Conservation (phyloP, 2,329 filamentous ascomycete genomes). For the Sporothrix humicola region DNA sequence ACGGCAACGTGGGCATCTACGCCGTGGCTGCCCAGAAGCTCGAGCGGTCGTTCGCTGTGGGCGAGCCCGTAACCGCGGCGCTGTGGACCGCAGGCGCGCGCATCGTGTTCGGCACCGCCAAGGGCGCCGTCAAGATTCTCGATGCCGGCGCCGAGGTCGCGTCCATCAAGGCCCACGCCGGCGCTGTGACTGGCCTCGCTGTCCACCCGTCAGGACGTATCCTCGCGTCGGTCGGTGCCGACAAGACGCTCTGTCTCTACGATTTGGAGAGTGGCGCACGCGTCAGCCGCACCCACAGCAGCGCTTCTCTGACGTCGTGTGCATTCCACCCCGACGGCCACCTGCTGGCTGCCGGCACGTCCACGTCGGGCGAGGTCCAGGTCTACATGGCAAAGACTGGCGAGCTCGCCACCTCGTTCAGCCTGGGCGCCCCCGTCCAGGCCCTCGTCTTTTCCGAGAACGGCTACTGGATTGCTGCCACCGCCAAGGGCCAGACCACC, state of each 20-base stretch:
- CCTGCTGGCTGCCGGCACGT: slow-evolving; percentile 83
- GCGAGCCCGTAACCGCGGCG: slow-evolving; percentile 69
- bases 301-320: slow-evolving; percentile 74
- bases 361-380: slow-evolving; percentile 77
- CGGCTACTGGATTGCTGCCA: slow-evolving; percentile 91
- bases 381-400: slow-evolving; percentile 87
- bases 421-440: slow-evolving; percentile 70
- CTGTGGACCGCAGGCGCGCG: slow-evolving; percentile 71
- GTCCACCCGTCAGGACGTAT: slow-evolving; percentile 83
- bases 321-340: slow-evolving; percentile 98
- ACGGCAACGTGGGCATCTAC: slow-evolving; percentile 77
- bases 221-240: slow-evolving; percentile 82
- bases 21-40: slow-evolving; percentile 71
- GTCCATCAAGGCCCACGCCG: slow-evolving; percentile 80
- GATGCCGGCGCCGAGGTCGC: slow-evolving; percentile 72
- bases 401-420: slow-evolving; percentile 76
- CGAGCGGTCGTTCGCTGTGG: slow-evolving; percentile 69
- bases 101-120: slow-evolving; percentile 74
- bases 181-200: slow-evolving; percentile 76
- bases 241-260: slow-evolving; percentile 93
- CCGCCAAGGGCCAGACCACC: slow-evolving; percentile 74
- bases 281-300: slow-evolving; percentile 78
- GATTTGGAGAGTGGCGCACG: slow-evolving; percentile 71
- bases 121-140: slow-evolving; percentile 81
- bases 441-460: slow-evolving; percentile 91